phyloP scores from a whole-genome alignment of 2,329 filamentous ascomycete genomes.

The Colletotrichum plurivorum region DNA sequence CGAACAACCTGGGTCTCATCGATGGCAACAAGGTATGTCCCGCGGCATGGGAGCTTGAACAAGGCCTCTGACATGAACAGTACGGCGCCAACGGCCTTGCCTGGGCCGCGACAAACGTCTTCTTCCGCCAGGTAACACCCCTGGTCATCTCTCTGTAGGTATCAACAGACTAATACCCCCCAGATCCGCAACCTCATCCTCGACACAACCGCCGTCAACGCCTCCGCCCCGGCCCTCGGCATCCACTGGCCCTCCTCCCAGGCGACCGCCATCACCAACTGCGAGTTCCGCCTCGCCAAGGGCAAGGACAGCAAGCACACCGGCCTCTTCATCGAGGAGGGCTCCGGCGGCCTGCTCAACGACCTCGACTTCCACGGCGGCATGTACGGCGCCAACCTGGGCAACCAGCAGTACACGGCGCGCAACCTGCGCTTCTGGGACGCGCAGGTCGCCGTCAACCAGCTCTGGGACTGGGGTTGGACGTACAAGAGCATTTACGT shows the following conservation, averaged over 20 bases:
- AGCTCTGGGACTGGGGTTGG: conserved; percentile 85
- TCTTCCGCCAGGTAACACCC: conserved; percentile 67
- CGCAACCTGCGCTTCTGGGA: conserved; percentile 77
- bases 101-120: conserved; percentile 71
- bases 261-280: conserved; percentile 72
- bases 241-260: conserved; percentile 80
- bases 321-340: conserved; percentile 75
- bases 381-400: conserved; percentile 68
- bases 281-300: conserved; percentile 66
- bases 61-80: neutral
- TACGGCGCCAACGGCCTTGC: conserved; percentile 59
- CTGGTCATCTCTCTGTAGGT: neutral
- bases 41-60: neutral
- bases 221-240: conserved; percentile 61
- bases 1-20: conserved; percentile 58
- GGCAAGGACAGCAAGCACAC: conserved; percentile 63
- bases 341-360: conserved; percentile 76
- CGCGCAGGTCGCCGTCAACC: conserved; percentile 76
- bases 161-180: neutral
- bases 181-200: conserved; percentile 65
- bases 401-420: conserved; percentile 81
- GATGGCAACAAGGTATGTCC: conserved; percentile 54
- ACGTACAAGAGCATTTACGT: conserved; percentile 77
- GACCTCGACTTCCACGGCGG: conserved; percentile 82
- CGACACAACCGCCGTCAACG: conserved; percentile 66